These are phyloP conservation scores for Kuraishia cidri DNA, from an alignment of 805 yeast species.

Conservation along the genomic window DNA sequence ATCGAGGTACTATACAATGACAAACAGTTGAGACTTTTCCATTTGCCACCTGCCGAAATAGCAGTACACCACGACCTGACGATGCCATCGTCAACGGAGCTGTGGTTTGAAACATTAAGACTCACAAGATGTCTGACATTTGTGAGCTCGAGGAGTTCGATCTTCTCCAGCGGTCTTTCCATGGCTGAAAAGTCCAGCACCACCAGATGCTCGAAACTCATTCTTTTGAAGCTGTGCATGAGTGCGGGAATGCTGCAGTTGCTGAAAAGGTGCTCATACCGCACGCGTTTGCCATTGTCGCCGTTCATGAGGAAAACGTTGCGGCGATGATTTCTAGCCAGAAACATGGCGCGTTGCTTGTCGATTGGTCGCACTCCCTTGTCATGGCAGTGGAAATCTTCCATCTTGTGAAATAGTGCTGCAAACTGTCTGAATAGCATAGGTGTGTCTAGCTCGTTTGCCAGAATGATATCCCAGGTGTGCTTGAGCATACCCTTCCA, in stretches of 20 bases:
- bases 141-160: slow-evolving; percentile 5
- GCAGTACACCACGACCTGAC: slow-evolving; percentile 15
- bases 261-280: background rate
- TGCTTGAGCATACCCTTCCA: no score
- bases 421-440: slow-evolving; percentile 18
- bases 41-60: slow-evolving; percentile 13
- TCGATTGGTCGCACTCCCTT: no score
- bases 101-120: slow-evolving; percentile 4
- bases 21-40: slow-evolving; percentile 10
- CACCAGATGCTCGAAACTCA: slow-evolving; percentile 6
- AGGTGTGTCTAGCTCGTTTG: slow-evolving; percentile 20
- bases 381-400: slow-evolving; percentile 1
- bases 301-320: background rate
- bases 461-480: slow-evolving; percentile 22
- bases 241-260: background rate
- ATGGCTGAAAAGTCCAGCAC: slow-evolving; percentile 10
- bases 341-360: no score
- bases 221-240: background rate
- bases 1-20: no score
- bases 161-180: background rate
- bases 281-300: background rate
- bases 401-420: slow-evolving; percentile 8
- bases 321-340: no score
- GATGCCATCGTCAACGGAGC: slow-evolving; percentile 9
- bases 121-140: slow-evolving; percentile 2